Base-by-base conservation (phyloP, 129 eudicot species). In the Artemisia annua region DNA sequence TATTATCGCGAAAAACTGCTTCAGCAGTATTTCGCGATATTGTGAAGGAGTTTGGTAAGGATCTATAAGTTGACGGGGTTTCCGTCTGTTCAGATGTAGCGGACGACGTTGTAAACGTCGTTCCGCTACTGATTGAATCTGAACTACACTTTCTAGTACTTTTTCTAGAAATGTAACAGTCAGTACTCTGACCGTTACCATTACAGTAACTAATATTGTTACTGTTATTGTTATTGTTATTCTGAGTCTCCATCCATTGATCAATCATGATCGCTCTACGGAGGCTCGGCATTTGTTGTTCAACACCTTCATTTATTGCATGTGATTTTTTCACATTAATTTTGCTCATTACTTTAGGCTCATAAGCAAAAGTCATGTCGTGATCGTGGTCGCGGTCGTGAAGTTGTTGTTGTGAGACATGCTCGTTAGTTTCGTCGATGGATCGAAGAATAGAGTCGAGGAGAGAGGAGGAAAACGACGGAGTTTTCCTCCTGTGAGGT, bases 361-460 rank as follows among this genome's bases (percentile, higher is more conserved):
- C 75, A 19, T 63, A 64, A 53, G 77, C 61, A 13, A 63, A 63
- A 54, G 16, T 70, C 50, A n/a, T 43, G 7, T 51, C 39, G 1
- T 17, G 66, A 14, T 75, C 35, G 28, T 56, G 67, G 59, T 76
- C 44, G 15, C 17, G 61, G 5, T 32, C 49, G 10, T 68, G 39
- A 15, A n/a, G 10, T 1, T 49, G 65, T 17, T 48, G 63, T 11
- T 68, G 69, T 3, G 61, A 68, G 14, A 39, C 46, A 7, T 69
- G 56, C 57, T 22, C 72, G 64, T 78, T 35, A 19, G 80, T 63
- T 51, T 82, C 94, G 57, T 92, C 98, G 44, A 89, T 92, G 53
- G 98, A 92, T 5, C 88, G 89, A 51, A 84, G 91, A 64, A 92
- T 89, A 46, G 97, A 79, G 74, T 92, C 97, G 14, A 92, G 91